These are phyloP conservation scores for Artemisia annua DNA, from an alignment of 129 eudicot genomes.

Conservation along the genomic window DNA sequence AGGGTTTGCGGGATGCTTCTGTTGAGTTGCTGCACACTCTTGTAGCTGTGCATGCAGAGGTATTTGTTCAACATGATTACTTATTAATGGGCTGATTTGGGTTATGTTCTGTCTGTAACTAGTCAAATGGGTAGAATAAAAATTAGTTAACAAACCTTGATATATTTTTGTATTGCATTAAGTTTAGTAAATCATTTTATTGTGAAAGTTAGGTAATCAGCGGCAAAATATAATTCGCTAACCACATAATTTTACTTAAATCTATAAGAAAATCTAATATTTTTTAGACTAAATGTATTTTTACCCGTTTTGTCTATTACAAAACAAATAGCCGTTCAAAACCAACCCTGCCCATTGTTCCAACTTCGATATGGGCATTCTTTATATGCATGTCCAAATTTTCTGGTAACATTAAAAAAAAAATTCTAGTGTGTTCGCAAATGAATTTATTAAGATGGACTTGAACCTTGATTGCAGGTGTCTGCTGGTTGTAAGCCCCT, in stretches of 20 bases:
- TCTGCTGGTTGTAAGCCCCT: constrained; percentile 92
- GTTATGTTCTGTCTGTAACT: not conserved
- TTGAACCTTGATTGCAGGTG: constrained; percentile 45
- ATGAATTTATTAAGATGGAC: constrained; percentile 20
- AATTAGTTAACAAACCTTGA: not conserved
- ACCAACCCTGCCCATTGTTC: not conserved
- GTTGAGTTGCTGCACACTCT: constrained; percentile 88
- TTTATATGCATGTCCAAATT: not conserved
- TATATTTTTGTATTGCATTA: too few relatives aligned
- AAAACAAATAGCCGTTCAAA: too few relatives aligned
- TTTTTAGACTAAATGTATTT: too few relatives aligned
- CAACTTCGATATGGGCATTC: not conserved
- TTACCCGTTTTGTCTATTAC: too few relatives aligned
- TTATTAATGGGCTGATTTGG: not conserved
- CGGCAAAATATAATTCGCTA: too few relatives aligned
- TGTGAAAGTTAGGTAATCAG: too few relatives aligned
- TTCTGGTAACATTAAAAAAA: not conserved
- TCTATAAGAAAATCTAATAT: too few relatives aligned
- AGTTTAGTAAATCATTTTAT: too few relatives aligned
- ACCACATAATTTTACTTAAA: too few relatives aligned
- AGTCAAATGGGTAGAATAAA: constrained; percentile 9
- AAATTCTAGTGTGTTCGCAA: not conserved
- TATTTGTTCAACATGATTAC: constrained; percentile 25
- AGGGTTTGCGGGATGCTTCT: constrained; percentile 97
- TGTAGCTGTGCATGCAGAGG: constrained; percentile 98